Evolutionary conservation across 1,139 yeast genomes (phyloP), one percentile per base, ranked within the genome.

Genomic region (Kazachstania sp.): DNA sequence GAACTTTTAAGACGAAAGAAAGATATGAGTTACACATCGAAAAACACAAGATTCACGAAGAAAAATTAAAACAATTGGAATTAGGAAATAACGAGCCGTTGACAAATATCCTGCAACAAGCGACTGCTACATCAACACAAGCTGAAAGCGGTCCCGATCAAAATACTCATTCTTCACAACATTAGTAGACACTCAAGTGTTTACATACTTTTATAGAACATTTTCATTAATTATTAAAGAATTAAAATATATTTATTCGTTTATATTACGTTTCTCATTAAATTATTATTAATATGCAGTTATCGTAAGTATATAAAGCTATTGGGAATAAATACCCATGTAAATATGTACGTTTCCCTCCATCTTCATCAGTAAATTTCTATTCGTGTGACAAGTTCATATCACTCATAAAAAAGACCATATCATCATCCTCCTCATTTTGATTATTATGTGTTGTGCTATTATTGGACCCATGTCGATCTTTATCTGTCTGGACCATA

Each of bases 371-470:
- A 23, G 8, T 23, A 23, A 23, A 4, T 9, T 20, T 44, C 18
- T 23, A 38, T 28, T 38, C 41, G 16, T 58, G 53, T 3, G 63
- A 52, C 34, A 63, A 52, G 51, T 83, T 81, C 92, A 85, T 85
- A 60, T 86, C 95, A 62, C 95, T 86, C 95, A 87, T 86, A 30
- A 94, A 83, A 65, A 87, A 87, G 48, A 87, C 69, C 58, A 87
- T 69, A 51, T 86, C 95, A 53, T 86, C 95, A 52, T 85, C 38
- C 28, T 32, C 94, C 40, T 83, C 87, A 37, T 79, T 83, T 34
- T 76, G 79, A 51, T 47, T 53, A 26, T 43, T 41, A 16, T 41
- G 51, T 48, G 41, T 54, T 4, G 43, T 43, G 12, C 41, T 44
- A 12, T 44, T 45, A 36, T 36, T 44, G 34, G 44, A 37, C 16